Conservation (phyloP, 805 yeast species). For the Zygoascus biomembranicola region DNA sequence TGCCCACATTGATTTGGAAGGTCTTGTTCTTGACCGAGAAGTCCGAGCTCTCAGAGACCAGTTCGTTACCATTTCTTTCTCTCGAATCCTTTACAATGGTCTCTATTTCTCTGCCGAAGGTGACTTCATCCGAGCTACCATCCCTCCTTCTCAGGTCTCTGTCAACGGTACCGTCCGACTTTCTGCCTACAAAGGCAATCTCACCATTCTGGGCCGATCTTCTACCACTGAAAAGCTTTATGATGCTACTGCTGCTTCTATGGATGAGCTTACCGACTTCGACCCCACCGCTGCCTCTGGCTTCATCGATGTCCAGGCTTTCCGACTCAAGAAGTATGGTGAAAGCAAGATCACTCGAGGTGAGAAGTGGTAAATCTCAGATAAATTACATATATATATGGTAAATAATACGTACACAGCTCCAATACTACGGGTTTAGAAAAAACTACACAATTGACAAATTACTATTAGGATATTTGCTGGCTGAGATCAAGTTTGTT, state of each 20-base stretch:
- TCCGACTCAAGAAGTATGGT: conserved; percentile 97
- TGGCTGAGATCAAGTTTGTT: too few relatives aligned
- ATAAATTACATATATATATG: background rate
- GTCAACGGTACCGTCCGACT: conserved; percentile 97
- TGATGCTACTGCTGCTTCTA: conserved; percentile 96
- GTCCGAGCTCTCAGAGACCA: conserved; percentile 95
- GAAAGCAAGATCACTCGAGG: conserved; percentile 84
- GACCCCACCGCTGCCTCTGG: conserved; percentile 96
- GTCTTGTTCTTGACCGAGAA: conserved; percentile 94
- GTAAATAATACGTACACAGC: too few relatives aligned
- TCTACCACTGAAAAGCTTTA: conserved; percentile 93
- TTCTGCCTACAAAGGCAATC: conserved; percentile 83
- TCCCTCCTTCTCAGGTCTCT: conserved; percentile 86
- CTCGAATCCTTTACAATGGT: conserved; percentile 91
- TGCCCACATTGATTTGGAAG: conserved; percentile 95
- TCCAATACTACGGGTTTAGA: too few relatives aligned
- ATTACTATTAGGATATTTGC: too few relatives aligned
- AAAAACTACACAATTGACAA: too few relatives aligned
- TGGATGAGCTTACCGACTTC: conserved; percentile 98
- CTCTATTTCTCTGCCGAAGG: conserved; percentile 98
- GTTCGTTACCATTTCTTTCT: conserved; percentile 87
- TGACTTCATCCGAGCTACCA: conserved; percentile 74
- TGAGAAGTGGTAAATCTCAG: conserved; percentile 27
- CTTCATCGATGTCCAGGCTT: conserved; percentile 95
- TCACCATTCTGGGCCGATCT: conserved; percentile 83